Base-by-base conservation (phyloP, 345 rosid genomes). In the Populus deltoides region DNA sequence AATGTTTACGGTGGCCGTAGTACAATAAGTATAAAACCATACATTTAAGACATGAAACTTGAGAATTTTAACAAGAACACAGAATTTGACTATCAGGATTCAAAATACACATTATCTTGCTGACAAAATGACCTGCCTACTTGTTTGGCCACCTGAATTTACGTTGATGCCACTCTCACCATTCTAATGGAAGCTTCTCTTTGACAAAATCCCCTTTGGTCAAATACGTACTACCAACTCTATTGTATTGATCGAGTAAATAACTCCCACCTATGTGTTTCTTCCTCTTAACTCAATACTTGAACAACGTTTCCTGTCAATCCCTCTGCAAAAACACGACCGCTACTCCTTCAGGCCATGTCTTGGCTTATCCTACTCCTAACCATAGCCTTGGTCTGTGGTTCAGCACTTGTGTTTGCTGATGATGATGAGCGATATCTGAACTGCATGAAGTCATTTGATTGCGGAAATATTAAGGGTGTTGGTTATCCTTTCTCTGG, bases 401-500 rank as follows among this genome's bases (percentile, higher is more conserved):
- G 11, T 39, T 75, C 69, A 22, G 39, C 33, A 4, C 65, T 75
- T 36, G 49, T 72, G 5, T 67, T 22, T 3, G 65, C 45, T 45
- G 62, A 1, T 31, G 62, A 45, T 22, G 76, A 75, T 59, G 25
- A 55, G 18, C 76, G 35, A 18, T 83, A 67, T 76, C 61, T 24
- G 7, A 27, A 12, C 77, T 86, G 88, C 82, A 75, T 71, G 47
- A 39, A 15, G 16, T 33, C 33, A 7, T 81, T 38, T 69, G 49
- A 72, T 27, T 86, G 89, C 31, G 79, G 88, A 33, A 66, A 39
- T 76, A 65, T 80, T 62, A 31, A 11, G 22, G 24, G 10, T 47
- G 13, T 80, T 25, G 20, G 62, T 39, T 88, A 78, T 55, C 89
- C 89, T 9, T 88, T 88, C 78, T 85, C 81, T 86, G 86, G 83